Evolutionary conservation across 2,329 filamentous ascomycete species (phyloP).

Genomic region (Aspergillus luchuensis): DNA sequence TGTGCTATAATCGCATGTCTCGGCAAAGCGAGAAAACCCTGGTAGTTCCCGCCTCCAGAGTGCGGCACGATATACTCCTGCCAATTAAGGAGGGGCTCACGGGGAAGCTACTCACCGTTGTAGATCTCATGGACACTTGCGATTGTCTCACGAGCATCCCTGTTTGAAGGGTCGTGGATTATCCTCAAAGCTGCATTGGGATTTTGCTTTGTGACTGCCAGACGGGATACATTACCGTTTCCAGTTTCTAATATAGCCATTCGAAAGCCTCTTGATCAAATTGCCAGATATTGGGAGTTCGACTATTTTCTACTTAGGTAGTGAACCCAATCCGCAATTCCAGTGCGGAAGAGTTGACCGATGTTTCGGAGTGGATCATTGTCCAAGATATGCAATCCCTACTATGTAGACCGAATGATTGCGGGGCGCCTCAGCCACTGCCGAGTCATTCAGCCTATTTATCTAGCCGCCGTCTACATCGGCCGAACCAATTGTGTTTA

Average conservation of each 20-base stretch:
- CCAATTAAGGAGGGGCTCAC: background rate
- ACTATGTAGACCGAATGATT: background rate
- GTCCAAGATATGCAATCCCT: background rate
- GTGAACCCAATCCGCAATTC: too few species aligned
- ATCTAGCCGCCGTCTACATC: background rate
- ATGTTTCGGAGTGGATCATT: background rate
- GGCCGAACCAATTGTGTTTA: background rate
- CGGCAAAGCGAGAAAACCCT: background rate
- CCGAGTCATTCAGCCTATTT: background rate
- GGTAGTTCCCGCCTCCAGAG: background rate
- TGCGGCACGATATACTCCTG: background rate
- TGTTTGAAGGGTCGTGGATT: too few species aligned
- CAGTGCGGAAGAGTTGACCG: background rate
- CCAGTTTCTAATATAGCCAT: background rate
- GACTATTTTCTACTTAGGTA: too few species aligned
- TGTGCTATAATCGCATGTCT: background rate
- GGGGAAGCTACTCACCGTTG: background rate
- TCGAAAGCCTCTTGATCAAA: background rate
- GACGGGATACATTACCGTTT: background rate
- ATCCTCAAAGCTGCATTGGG: too few species aligned
- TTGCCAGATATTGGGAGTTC: background rate
- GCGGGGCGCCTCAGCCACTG: background rate
- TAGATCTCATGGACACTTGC: background rate
- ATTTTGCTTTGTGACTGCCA: background rate
- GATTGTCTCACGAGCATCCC: background rate